A percentile compares a stretch with the other conserved stretches of the same genome.
Conservation (phyloP, 169 alveolate species). For the Plasmodium yoelii region DNA sequence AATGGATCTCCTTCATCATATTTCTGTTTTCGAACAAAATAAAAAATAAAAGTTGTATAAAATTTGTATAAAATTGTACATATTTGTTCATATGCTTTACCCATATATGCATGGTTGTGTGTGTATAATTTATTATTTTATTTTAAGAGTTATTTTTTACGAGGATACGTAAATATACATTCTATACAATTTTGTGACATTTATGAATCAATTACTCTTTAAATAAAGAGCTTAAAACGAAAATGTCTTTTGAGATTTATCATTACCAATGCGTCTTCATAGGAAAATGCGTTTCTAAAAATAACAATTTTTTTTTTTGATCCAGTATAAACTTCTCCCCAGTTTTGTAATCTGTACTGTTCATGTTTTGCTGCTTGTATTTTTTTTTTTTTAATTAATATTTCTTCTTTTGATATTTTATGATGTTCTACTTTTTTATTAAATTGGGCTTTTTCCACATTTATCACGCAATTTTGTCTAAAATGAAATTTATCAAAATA, state of each 20-base stretch:
- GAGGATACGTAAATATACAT: too few species aligned
- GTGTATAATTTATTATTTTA: too few species aligned
- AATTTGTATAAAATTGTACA: background rate
- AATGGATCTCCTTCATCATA: slow-evolving; percentile 82
- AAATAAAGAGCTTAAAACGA: too few species aligned
- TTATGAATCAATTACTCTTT: too few species aligned
- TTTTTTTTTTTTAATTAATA: slow-evolving; percentile 45
- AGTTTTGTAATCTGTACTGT: slow-evolving; percentile 71
- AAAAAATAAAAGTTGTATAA: background rate
- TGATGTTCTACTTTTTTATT: slow-evolving; percentile 49
- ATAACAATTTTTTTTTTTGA: slow-evolving; percentile 81
- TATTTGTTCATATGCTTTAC: background rate
- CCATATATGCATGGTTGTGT: background rate
- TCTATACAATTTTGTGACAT: too few species aligned
- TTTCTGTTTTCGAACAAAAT: slow-evolving; percentile 39
- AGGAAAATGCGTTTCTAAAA: slow-evolving; percentile 86
- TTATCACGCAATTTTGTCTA: slow-evolving; percentile 83
- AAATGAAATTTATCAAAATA: slow-evolving; percentile 85
- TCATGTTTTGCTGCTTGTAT: slow-evolving; percentile 79
- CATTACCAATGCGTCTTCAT: slow-evolving; percentile 82
- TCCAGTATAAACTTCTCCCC: slow-evolving; percentile 74
- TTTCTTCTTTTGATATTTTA: slow-evolving; percentile 68
- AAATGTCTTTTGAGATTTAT: background rate
- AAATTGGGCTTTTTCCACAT: slow-evolving; percentile 85
- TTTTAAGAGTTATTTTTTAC: too few species aligned